These are phyloP conservation scores for Cornus florida DNA, from an alignment of 148 eudicot genomes.

Conservation along the genomic window DNA sequence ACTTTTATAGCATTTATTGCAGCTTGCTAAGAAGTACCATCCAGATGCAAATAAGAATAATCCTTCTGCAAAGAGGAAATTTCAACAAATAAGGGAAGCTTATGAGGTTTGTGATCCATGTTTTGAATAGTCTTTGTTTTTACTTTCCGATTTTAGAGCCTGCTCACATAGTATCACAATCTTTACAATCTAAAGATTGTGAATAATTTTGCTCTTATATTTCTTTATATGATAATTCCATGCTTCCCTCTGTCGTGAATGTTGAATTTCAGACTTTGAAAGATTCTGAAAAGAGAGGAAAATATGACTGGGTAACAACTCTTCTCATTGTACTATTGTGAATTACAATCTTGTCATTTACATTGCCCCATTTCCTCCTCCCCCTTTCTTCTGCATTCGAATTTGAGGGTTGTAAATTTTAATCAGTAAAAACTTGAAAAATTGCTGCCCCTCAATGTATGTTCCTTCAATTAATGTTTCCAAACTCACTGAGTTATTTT, in stretches of 20 bases:
- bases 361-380: too few species aligned
- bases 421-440: neutral
- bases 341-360: neutral
- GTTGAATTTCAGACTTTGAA: constrained; percentile 64
- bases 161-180: neutral
- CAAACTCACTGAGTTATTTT: constrained; percentile 6
- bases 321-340: constrained; percentile 8
- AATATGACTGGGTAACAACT: constrained; percentile 79
- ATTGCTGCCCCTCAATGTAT: constrained; percentile 2
- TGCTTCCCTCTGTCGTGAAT: constrained; percentile 25
- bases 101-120: constrained; percentile 69
- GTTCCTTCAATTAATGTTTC: constrained; percentile 9
- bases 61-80: constrained; percentile 83
- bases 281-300: constrained; percentile 71
- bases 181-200: neutral
- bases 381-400: neutral
- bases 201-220: constrained; percentile 5
- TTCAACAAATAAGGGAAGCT: constrained; percentile 97
- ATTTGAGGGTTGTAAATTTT: neutral
- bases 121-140: neutral
- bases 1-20: constrained; percentile 16
- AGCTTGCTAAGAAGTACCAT: constrained; percentile 97
- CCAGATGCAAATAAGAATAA: constrained; percentile 86
- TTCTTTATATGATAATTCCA: constrained; percentile 2
- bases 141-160: neutral